phyloP scores from a whole-genome alignment of 169 alveolate species.

The Plasmodium malariae region DNA sequence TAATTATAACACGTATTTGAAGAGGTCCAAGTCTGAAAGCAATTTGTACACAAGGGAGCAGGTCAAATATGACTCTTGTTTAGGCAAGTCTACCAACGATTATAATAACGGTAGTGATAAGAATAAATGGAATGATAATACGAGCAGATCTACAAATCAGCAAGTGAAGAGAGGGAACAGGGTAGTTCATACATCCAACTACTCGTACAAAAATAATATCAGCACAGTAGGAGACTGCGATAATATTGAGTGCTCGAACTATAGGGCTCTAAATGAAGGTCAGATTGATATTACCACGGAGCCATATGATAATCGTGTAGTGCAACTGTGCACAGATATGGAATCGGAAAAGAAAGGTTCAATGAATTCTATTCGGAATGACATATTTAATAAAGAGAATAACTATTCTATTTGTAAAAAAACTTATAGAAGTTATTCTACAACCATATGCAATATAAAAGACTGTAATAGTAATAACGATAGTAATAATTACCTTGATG shows the following conservation, averaged over 20 bases:
- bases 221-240: too few relatives aligned
- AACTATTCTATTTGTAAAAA: constrained; percentile 5
- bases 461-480: not conserved
- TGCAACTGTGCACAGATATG: too few relatives aligned
- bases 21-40: constrained; percentile 45
- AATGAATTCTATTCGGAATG: not conserved
- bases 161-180: too few relatives aligned
- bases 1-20: constrained; percentile 11
- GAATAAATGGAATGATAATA: not conserved
- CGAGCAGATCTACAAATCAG: not conserved
- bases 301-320: too few relatives aligned
- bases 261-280: too few relatives aligned
- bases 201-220: too few relatives aligned
- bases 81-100: not conserved
- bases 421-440: constrained; percentile 49
- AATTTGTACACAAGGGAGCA: not conserved
- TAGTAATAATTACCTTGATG: not conserved
- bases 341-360: not conserved
- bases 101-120: not conserved
- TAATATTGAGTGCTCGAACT: too few relatives aligned
- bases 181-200: too few relatives aligned
- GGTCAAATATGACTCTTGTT: not conserved
- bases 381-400: not conserved
- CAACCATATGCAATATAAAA: constrained; percentile 42
- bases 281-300: too few relatives aligned